A percentile compares a stretch with the other conserved stretches of the same genome.
phyloP scores from a whole-genome alignment of 2,329 filamentous ascomycete genomes.

The Acrocalymma vagum region DNA sequence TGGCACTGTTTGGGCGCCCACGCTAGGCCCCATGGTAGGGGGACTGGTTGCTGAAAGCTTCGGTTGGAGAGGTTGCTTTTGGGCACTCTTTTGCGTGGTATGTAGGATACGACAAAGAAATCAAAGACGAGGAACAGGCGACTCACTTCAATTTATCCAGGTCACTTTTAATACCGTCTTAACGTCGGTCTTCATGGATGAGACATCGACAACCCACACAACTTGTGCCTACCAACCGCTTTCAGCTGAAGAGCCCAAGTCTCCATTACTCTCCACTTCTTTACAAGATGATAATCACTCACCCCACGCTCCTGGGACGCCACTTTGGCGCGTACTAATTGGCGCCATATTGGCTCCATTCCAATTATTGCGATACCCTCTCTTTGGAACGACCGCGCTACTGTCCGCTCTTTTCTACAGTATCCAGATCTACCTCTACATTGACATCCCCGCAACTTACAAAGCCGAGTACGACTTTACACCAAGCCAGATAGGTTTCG shows the following conservation, averaged over 20 bases:
- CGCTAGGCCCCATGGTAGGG: background rate
- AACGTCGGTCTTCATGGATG: constrained; percentile 4
- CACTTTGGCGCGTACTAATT: background rate
- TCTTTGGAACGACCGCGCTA: background rate
- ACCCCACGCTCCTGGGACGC: too few species aligned
- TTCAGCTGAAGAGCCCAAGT: too few species aligned
- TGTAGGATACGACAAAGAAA: background rate
- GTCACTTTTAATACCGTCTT: constrained; percentile 3
- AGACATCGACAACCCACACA: constrained; percentile 6
- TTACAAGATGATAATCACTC: too few species aligned
- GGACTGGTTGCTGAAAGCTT: constrained; percentile 1
- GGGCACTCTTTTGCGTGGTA: constrained; percentile 4
- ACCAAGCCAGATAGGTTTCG: constrained; percentile 6
- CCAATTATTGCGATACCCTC: background rate
- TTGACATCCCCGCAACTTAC: constrained; percentile 6
- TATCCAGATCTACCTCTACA: constrained; percentile 5
- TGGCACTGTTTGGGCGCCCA: constrained; percentile 16
- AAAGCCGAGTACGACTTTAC: constrained; percentile 5
- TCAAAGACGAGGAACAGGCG: background rate
- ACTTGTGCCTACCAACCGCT: background rate
- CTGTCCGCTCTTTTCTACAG: constrained; percentile 6
- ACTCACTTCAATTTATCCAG: background rate
- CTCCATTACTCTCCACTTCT: too few species aligned
- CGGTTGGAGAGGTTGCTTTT: constrained; percentile 6
- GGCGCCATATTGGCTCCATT: constrained; percentile 4